Evolutionary conservation across 352 stramenopile species (phyloP), one percentile per base, ranked within the genome.

Genomic region (Pythium dissotocum): DNA sequence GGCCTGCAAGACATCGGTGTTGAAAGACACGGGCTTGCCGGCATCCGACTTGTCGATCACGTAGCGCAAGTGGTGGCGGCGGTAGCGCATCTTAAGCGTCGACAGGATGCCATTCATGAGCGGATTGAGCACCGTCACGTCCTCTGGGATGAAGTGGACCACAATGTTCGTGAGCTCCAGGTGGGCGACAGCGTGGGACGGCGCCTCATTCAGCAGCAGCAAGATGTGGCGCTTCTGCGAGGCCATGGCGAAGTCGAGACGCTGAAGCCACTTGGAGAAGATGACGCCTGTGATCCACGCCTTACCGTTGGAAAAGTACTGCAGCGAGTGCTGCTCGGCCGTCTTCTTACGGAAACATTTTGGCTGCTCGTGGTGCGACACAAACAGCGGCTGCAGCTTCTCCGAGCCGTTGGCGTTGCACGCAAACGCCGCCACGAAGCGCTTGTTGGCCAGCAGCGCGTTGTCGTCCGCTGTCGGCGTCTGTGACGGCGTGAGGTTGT

Each of bases 301-400:
- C 63, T 91, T 92, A 67, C 77, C 77, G 73, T 95, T 95, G 73
- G 71, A 88, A 61, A 91, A 91, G 77, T 95, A 95, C 68, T 93
- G 84, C 33, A 95, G 71, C 16, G 79, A 82, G 58, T 93, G 80
- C 73, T 93, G 80, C 65, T 93, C 85, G 1, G 87, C 80, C n/a
- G 73, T 79, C 38, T 92, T 91, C 48, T 88, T 90, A 3, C 76
- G 73, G 67, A 93, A 95, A 65, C 84, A 93, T 55, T 90, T 85
- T 4, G 87, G 87, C 44, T 88, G 76, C 49, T 91, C 82, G 40
- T 88, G 77, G 58, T 95, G 85, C n/a, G 83, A 91, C 14, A 95
- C 81, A 62, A 91, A 93, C 8, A 95, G 63, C 16, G 87, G 87
- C 71, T 90, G 83, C 9, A 95, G 71, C 67, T 89, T 92, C 61